Percentiles rank a stretch among this genome's conserved stretches.
phyloP scores from a whole-genome alignment of 2,329 filamentous ascomycete species.

The Ascochyta rabiei region DNA sequence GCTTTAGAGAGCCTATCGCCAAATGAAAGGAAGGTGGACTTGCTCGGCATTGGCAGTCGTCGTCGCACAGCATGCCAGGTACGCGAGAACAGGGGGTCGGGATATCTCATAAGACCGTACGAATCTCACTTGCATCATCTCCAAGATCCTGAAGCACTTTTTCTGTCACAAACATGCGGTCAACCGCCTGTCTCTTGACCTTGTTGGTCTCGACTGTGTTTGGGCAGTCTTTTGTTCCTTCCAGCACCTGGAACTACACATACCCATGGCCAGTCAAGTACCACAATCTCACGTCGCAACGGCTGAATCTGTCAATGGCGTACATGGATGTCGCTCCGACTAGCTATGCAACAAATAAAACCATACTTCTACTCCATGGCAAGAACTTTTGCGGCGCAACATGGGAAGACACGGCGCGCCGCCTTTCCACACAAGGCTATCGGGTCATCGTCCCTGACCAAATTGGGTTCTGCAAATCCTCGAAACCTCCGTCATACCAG shows the following conservation, averaged over 20 bases:
- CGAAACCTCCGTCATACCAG: constrained; percentile 59
- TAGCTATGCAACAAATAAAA: constrained; percentile 47
- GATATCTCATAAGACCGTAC: constrained; percentile 3
- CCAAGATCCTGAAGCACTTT: background rate
- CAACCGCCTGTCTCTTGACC: background rate
- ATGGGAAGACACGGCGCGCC: constrained; percentile 57
- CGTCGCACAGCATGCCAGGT: constrained; percentile 16
- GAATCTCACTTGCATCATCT: background rate
- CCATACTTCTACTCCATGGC: constrained; percentile 59
- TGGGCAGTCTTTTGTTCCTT: constrained; percentile 16
- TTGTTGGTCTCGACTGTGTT: constrained; percentile 13
- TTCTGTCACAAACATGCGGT: constrained; percentile 11
- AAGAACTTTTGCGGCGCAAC: constrained; percentile 64
- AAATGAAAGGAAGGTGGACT: background rate
- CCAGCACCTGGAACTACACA: constrained; percentile 46
- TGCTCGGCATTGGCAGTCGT: constrained; percentile 15
- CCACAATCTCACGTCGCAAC: constrained; percentile 57
- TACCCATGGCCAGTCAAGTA: constrained; percentile 59
- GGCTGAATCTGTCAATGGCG: constrained; percentile 59
- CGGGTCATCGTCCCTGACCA: constrained; percentile 62
- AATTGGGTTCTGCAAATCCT: constrained; percentile 64
- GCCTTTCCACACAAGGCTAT: constrained; percentile 54
- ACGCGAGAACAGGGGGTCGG: constrained; percentile 17
- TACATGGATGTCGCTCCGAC: constrained; percentile 60
- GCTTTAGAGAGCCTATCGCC: background rate